phyloP scores from a whole-genome alignment of 257 asterid genomes.

The Lantana camara region DNA sequence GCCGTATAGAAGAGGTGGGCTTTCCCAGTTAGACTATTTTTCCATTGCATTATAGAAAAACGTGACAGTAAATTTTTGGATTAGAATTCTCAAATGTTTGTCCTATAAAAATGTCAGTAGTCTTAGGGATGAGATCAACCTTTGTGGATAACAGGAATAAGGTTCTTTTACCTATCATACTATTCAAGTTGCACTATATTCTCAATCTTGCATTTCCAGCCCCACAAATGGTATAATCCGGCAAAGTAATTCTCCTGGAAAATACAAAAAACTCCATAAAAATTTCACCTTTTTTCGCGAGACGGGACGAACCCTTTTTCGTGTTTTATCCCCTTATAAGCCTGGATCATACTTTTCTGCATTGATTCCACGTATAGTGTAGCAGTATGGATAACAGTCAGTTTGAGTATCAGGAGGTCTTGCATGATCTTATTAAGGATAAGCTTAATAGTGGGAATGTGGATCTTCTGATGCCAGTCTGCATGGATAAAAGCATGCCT shows the following conservation, averaged over 20 bases:
- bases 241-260: constrained; percentile 11
- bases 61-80: too few species aligned
- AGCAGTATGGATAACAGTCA: constrained; percentile 24
- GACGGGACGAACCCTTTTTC: background rate
- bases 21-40: too few species aligned
- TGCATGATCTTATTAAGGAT: constrained; percentile 15
- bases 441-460: constrained; percentile 13
- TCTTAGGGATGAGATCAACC: background rate
- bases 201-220: constrained; percentile 17
- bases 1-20: too few species aligned
- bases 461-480: background rate
- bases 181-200: constrained; percentile 5
- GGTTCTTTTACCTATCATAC: constrained; percentile 18
- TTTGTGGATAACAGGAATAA: constrained; percentile 25
- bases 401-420: constrained; percentile 13
- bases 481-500: constrained; percentile 16
- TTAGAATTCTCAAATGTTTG: background rate
- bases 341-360: background rate
- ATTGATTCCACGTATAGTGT: background rate
- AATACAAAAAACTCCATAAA: background rate
- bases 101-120: background rate
- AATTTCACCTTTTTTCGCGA: background rate
- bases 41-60: too few species aligned
- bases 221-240: constrained; percentile 8
- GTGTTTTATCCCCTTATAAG: constrained; percentile 20